Evolutionary conservation across 805 yeast genomes (phyloP), one percentile per base, ranked within the genome.

Genomic region (Starmerella etchellsii): DNA sequence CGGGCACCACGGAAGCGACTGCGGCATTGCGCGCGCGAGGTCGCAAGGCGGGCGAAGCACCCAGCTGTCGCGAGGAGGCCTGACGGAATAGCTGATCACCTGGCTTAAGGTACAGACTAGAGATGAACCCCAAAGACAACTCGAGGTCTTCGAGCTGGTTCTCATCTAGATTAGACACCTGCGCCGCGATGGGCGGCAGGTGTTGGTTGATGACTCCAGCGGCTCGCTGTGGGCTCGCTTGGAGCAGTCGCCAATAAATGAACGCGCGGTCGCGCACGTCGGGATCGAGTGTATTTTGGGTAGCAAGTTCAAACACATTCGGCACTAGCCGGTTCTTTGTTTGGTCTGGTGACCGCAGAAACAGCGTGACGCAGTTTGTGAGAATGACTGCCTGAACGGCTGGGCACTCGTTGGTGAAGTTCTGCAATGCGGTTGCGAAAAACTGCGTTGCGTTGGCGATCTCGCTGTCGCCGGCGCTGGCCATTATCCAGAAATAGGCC

Each of bases 241-340:
- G 15, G 6, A 87, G 60, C 23, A 87, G 60, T 42, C 94, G 68
- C 91, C 94, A 80, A 61, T 88, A 87, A 61, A 83, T 75, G 54
- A 67, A 78, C 0, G 88, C 95, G 30, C 95, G 63, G 49, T 83
- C 93, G 46, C 96, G 68, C 10, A 85, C 60, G 60, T 88, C 97
- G 0, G 95, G 95, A 51, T 83, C 78, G 46, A 77, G 76, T 1
- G 68, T 64, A 11, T 76, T 80, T 49, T 83, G 91, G 0, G 93
- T 80, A 7, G 85, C 80, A 56, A 65, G 59, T 52, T 75, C 76
- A 41, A 85, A 61, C 0, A 79, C 64, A 26, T 67, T 65, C 28
- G 82, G 62, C 2, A 84, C 73, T 11, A 78, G 53, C n/a, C 7
- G 6, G 2, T 62, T 54, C 50, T 79, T 80, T 2, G 78, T 76